These are phyloP conservation scores for Volutella citrinella DNA, from an alignment of 2,329 filamentous ascomycete species.

Conservation along the genomic window DNA sequence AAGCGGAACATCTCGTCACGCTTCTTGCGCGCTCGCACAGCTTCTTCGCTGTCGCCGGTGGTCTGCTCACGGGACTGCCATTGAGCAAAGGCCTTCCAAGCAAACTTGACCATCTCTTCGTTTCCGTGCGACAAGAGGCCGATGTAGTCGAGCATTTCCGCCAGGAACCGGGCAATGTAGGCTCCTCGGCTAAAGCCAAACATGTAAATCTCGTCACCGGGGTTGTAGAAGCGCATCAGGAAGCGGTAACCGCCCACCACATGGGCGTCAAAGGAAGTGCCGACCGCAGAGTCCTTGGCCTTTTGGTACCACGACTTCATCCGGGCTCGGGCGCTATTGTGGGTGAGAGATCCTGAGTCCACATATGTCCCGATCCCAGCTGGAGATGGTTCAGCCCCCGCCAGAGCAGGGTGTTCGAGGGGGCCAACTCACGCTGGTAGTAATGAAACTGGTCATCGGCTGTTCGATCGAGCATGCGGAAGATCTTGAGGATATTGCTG, in stretches of 20 bases:
- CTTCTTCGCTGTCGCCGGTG: constrained; percentile 39
- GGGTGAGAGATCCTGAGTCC: constrained; percentile 55
- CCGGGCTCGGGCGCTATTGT: constrained; percentile 53
- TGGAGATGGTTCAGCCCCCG: constrained; percentile 21
- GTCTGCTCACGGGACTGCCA: constrained; percentile 62
- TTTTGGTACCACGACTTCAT: constrained; percentile 67
- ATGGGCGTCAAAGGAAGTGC: constrained; percentile 77
- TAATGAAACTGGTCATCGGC: constrained; percentile 62
- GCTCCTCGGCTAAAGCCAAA: constrained; percentile 73
- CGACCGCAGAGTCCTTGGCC: constrained; percentile 75
- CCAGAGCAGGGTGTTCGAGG: not conserved
- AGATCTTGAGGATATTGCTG: constrained; percentile 68
- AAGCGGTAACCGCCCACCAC: constrained; percentile 82
- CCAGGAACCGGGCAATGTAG: constrained; percentile 71
- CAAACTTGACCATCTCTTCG: constrained; percentile 80
- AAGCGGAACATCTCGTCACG: constrained; percentile 64
- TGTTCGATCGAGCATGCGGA: constrained; percentile 64
- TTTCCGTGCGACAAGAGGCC: constrained; percentile 78
- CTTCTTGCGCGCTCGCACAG: constrained; percentile 36
- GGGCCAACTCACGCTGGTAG: constrained; percentile 54
- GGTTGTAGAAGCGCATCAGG: constrained; percentile 69
- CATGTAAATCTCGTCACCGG: constrained; percentile 65
- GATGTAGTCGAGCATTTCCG: constrained; percentile 82
- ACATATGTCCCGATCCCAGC: constrained; percentile 74
- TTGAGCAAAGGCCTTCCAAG: constrained; percentile 76